Percentiles rank a stretch among this genome's conserved stretches.
Conservation (phyloP, 768 basidiomycete genomes). For the Russula virescens region DNA sequence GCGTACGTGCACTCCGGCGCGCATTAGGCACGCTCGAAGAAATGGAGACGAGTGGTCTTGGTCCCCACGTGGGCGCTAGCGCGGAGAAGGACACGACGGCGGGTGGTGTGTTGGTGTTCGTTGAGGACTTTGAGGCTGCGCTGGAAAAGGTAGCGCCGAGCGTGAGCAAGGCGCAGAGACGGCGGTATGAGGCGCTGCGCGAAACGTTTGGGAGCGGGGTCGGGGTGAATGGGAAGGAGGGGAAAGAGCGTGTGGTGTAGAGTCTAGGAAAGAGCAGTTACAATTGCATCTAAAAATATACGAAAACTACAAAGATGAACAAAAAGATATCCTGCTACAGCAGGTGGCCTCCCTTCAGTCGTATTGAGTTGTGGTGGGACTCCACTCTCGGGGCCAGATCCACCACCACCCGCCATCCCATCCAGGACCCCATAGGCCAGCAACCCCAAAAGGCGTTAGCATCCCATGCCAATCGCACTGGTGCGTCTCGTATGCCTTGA, state of each 20-base stretch:
- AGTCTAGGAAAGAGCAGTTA: too few species aligned
- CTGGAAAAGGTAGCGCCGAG: conserved; percentile 81
- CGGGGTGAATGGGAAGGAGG: conserved; percentile 36
- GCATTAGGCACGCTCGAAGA: conserved; percentile 62
- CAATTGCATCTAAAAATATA: too few species aligned
- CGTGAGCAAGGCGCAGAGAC: conserved; percentile 73
- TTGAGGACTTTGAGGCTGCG: conserved; percentile 68
- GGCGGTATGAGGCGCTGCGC: conserved; percentile 74
- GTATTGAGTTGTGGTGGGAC: neutral
- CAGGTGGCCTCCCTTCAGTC: too few species aligned
- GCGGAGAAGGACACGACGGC: conserved; percentile 26
- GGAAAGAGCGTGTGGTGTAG: conserved; percentile 10
- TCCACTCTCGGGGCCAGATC: conserved; percentile 18
- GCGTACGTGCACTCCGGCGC: conserved; percentile 71
- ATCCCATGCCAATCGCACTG: neutral
- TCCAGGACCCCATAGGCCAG: neutral
- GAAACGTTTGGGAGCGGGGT: conserved; percentile 81
- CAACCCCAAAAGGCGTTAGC: conserved; percentile 16
- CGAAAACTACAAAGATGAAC: too few species aligned
- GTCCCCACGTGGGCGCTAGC: too few species aligned
- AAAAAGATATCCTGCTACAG: too few species aligned
- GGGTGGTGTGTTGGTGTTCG: conserved; percentile 41
- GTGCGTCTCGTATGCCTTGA: neutral
- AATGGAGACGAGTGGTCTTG: conserved; percentile 39
- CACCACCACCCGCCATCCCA: neutral